Evolutionary conservation across 495 filamentous ascomycete genomes (phyloP), one percentile per base, ranked within the genome.

Genomic region (Tuber microsphaerosporum): DNA sequence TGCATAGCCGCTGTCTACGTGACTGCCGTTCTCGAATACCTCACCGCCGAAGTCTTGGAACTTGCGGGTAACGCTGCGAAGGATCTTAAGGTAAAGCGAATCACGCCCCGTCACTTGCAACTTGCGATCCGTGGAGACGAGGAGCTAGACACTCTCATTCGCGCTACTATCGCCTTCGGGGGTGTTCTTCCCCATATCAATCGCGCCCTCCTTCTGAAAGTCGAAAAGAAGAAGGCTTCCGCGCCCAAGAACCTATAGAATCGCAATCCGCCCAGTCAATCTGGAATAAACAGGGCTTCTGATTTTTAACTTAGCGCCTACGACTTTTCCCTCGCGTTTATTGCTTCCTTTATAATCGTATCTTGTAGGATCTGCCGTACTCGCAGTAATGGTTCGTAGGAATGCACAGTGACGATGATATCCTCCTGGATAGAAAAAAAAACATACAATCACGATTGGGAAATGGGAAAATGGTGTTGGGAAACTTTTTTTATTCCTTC

Each of bases 21-120:
- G 76, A 98, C 95, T 70, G 95, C 95, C 37, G 95, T 99, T 70
- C 91, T 99, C 73, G 95, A 99, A 87, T 99, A 99, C 85, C 87
- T 99, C 76, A 97, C 95, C 75, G 95, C 95, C 79, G 95, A 99
- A 90, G 96, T 99, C 65, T 92, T 99, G 80, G 95, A 99, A 83
- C 89, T 99, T 75, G 95, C 95, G 82, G 95, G 95, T 83, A 99
- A 99, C 84, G 95, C 95, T 46, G 95, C 95, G 84, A 98, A 98
- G 88, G 95, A 99, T 85, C 91, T 98, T 81, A 99, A 99, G 86
- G 95, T 98, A 86, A 99, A 98, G 91, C 95, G 95, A 86, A 99
- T 99, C 86, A 99, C 95, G 5, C 95, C 95, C 44, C 95, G 95
- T 83, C 95, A 99, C 85, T 87, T 99, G 79, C 95, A 99, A 85